These are phyloP conservation scores for Kluyveromyces aestuarii DNA, from an alignment of 805 yeast genomes.

Conservation along the genomic window DNA sequence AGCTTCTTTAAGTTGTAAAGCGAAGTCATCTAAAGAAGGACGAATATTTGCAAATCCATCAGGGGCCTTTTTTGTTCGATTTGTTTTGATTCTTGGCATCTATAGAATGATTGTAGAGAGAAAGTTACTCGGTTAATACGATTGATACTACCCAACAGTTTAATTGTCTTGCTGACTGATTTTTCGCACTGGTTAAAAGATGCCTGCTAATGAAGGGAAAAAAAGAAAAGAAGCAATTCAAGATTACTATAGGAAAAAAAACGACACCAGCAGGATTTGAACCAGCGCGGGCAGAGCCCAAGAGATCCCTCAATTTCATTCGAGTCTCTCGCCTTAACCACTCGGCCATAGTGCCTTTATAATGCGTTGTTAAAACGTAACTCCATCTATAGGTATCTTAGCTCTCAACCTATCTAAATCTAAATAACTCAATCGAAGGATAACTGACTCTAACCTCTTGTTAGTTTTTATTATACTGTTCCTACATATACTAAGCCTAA, in stretches of 20 bases:
- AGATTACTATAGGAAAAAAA: too few relatives aligned
- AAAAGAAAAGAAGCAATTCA: too few relatives aligned
- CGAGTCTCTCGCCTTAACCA: constrained; percentile 73
- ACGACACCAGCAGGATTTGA: constrained; percentile 73
- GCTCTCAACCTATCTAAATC: too few relatives aligned
- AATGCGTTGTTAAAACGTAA: background rate
- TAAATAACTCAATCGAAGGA: too few relatives aligned
- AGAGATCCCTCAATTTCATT: constrained; percentile 41
- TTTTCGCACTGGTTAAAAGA: too few relatives aligned
- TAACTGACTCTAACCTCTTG: too few relatives aligned
- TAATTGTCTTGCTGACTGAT: too few relatives aligned
- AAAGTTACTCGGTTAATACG: background rate
- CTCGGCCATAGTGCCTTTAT: constrained; percentile 55
- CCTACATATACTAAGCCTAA: too few relatives aligned
- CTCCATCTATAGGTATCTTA: too few relatives aligned
- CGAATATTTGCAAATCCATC: constrained; percentile 63
- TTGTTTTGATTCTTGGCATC: constrained; percentile 19
- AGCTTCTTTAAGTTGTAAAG: constrained; percentile 45
- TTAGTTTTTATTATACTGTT: too few relatives aligned
- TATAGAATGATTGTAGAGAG: background rate
- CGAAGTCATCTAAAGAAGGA: constrained; percentile 55
- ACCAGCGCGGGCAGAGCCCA: constrained; percentile 77
- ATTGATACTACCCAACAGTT: background rate
- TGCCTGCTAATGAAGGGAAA: background rate
- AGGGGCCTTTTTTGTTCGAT: constrained; percentile 45